Conservation (phyloP, 768 basidiomycete genomes). For the Lactarius sanguifluus region DNA sequence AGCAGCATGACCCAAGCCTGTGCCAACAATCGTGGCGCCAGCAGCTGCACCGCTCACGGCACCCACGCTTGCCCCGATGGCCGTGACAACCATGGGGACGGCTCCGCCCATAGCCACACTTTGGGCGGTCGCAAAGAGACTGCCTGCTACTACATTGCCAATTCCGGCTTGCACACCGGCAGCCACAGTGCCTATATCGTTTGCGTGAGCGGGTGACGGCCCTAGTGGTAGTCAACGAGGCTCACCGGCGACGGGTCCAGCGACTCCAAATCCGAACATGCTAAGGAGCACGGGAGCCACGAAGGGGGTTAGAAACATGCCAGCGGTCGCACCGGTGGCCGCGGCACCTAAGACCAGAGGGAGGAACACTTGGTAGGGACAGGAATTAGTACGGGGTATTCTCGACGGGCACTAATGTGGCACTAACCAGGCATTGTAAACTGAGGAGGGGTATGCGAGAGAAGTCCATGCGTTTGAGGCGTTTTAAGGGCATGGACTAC, state of each 20-base stretch:
- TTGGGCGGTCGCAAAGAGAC: conserved; percentile 3
- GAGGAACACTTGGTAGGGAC: background rate
- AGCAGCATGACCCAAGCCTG: background rate
- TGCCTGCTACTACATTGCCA: background rate
- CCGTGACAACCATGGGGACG: background rate
- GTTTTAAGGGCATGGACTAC: too few relatives aligned
- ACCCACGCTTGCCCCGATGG: background rate
- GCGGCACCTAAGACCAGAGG: background rate
- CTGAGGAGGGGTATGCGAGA: background rate
- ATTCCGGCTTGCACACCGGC: background rate
- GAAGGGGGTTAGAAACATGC: background rate
- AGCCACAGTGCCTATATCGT: conserved; percentile 7
- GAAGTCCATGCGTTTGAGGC: too few relatives aligned
- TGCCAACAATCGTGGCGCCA: background rate
- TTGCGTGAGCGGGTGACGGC: background rate
- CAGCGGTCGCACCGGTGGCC: background rate
- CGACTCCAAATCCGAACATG: conserved; percentile 6
- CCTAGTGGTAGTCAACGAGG: background rate
- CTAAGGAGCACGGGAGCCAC: background rate
- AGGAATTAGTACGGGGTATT: background rate
- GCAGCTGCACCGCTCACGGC: background rate
- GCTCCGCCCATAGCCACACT: conserved; percentile 9
- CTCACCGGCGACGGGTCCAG: conserved; percentile 16
- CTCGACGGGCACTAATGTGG: background rate
- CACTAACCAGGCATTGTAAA: conserved; percentile 5